phyloP scores from a whole-genome alignment of 176 grass and related monocot species.

The Hsuehochloa calcarea region DNA sequence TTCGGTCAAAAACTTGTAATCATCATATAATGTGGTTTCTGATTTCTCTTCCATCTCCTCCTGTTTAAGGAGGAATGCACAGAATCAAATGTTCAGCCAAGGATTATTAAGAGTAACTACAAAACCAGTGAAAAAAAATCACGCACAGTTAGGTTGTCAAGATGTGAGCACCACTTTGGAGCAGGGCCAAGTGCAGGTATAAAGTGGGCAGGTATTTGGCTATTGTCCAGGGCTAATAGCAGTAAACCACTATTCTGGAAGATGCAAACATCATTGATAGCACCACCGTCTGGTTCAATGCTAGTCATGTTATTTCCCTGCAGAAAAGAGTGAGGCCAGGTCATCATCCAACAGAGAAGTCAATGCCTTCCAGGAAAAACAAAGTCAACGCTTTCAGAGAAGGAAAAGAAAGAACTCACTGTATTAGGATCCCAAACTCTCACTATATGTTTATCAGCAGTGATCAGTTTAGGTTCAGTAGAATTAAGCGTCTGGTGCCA shows the following conservation, averaged over 20 bases:
- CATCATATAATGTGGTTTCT: constrained; percentile 67
- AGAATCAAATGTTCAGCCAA: background rate
- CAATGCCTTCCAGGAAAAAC: background rate
- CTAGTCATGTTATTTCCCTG: constrained; percentile 96
- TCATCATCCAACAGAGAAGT: constrained; percentile 26
- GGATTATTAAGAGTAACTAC: background rate
- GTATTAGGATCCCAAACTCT: constrained; percentile 97
- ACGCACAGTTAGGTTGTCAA: constrained; percentile 90
- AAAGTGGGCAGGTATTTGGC: constrained; percentile 89
- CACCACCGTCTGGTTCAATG: constrained; percentile 74
- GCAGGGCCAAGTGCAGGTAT: constrained; percentile 89
- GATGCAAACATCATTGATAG: constrained; percentile 86
- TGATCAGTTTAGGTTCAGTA: constrained; percentile 80
- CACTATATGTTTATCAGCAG: constrained; percentile 79
- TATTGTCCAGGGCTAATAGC: constrained; percentile 81
- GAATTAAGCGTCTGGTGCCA: constrained; percentile 93
- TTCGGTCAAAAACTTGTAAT: constrained; percentile 81
- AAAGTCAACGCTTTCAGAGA: background rate
- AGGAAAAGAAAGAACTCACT: constrained; percentile 49
- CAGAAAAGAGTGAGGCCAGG: constrained; percentile 33
- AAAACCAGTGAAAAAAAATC: background rate
- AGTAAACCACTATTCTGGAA: constrained; percentile 77
- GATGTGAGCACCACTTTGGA: constrained; percentile 96
- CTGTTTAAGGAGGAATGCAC: constrained; percentile 41
- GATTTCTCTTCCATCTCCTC: constrained; percentile 94